These are phyloP conservation scores for Erucastrum elatum DNA, from an alignment of 345 rosid genomes.

Conservation along the genomic window DNA sequence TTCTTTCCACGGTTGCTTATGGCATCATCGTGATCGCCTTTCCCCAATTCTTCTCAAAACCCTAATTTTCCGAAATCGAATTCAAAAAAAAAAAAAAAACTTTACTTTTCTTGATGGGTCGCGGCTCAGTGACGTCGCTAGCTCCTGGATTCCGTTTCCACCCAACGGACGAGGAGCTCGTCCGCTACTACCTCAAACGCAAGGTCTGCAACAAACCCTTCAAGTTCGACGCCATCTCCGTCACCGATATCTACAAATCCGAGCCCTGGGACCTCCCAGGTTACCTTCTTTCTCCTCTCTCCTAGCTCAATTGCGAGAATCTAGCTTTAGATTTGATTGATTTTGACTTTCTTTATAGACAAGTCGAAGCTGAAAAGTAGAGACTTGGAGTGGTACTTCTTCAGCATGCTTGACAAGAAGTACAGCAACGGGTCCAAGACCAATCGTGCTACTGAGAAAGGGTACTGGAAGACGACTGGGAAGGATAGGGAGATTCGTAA, in stretches of 20 bases:
- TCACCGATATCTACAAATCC: constrained; percentile 72
- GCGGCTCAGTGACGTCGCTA: constrained; percentile 54
- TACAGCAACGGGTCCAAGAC: constrained; percentile 85
- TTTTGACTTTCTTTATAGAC: constrained; percentile 37
- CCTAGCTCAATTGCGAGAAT: neutral
- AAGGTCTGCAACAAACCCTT: constrained; percentile 73
- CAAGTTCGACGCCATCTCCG: constrained; percentile 74
- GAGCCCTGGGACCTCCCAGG: constrained; percentile 99
- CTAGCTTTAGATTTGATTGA: neutral
- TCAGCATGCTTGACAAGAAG: constrained; percentile 79
- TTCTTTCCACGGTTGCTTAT: constrained; percentile 26
- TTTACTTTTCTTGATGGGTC: constrained; percentile 49
- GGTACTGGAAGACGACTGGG: constrained; percentile 98
- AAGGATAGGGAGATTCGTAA: constrained; percentile 69
- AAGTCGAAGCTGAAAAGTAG: constrained; percentile 83
- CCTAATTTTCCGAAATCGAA: constrained; percentile 7
- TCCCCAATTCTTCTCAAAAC: constrained; percentile 33
- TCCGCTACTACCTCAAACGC: constrained; percentile 79
- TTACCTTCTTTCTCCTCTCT: constrained; percentile 5
- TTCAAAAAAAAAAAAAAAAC: neutral
- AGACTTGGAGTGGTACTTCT: constrained; percentile 97
- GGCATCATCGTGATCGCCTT: constrained; percentile 31
- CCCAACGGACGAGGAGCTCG: constrained; percentile 93
- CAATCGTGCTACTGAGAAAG: constrained; percentile 91
- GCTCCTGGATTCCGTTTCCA: constrained; percentile 99